These are phyloP conservation scores for Acorus calamus DNA, from an alignment of 106 monocot genomes.

Conservation along the genomic window DNA sequence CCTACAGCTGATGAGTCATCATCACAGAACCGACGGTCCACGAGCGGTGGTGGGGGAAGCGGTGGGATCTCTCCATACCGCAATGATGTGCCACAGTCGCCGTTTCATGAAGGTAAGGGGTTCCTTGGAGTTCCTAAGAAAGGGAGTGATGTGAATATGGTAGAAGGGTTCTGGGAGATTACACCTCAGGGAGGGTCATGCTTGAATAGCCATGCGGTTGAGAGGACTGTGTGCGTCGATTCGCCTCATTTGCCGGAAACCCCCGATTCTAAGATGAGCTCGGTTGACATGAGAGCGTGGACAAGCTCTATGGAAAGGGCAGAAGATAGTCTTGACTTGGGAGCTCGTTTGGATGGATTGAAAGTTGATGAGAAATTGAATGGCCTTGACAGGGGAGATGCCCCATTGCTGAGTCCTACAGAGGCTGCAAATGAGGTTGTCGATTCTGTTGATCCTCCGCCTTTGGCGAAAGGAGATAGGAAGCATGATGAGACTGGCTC, in stretches of 20 bases:
- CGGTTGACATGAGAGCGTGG: slow-evolving; percentile 5
- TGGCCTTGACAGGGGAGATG: too few species aligned
- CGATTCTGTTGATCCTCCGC: neutral
- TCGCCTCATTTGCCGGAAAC: slow-evolving; percentile 15
- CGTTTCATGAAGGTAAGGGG: slow-evolving; percentile 33
- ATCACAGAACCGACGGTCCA: slow-evolving; percentile 20
- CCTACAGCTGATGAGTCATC: slow-evolving; percentile 45
- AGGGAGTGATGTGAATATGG: slow-evolving; percentile 15
- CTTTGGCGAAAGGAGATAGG: slow-evolving; percentile 4
- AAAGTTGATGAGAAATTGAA: too few species aligned
- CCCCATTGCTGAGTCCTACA: neutral
- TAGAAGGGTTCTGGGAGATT: slow-evolving; percentile 16
- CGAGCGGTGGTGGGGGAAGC: neutral
- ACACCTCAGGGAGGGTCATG: slow-evolving; percentile 25
- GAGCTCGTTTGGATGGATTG: slow-evolving; percentile 1
- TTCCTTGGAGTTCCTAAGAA: slow-evolving; percentile 40
- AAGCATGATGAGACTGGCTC: slow-evolving; percentile 9
- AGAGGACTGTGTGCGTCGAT: slow-evolving; percentile 28
- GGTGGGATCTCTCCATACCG: slow-evolving; percentile 28
- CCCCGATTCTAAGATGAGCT: slow-evolving; percentile 23
- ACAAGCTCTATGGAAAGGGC: slow-evolving; percentile 4
- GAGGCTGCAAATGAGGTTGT: too few species aligned
- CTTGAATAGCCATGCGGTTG: slow-evolving; percentile 27
- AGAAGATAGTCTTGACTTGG: slow-evolving; percentile 11
- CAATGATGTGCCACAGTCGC: slow-evolving; percentile 33